Percentiles rank a stretch among this genome's conserved stretches.
These are phyloP conservation scores for Fomitopsis pinicola DNA, from an alignment of 1,284 basidiomycete genomes.

Conservation along the genomic window DNA sequence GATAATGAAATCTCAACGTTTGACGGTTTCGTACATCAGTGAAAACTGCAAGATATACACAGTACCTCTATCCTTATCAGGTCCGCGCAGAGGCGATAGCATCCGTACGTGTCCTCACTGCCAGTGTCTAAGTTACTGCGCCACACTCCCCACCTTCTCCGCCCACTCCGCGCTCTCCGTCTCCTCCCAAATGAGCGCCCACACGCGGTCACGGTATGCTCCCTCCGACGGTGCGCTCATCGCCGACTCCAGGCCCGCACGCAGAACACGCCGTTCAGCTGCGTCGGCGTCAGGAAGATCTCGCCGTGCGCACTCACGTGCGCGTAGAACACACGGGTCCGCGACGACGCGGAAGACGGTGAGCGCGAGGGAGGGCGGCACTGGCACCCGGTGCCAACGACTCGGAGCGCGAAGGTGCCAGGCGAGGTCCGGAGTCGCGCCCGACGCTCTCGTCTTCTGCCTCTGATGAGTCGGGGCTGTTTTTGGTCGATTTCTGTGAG, in stretches of 20 bases:
- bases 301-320: constrained; percentile 58
- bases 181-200: constrained; percentile 48
- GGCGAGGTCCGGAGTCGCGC: constrained; percentile 39
- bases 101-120: too few relatives aligned
- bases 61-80: too few relatives aligned
- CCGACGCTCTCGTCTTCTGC: too few relatives aligned
- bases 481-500: too few relatives aligned
- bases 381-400: too few relatives aligned
- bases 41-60: too few relatives aligned
- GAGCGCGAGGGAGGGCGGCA: constrained; percentile 38
- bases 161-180: constrained; percentile 29
- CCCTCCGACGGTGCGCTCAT: constrained; percentile 57
- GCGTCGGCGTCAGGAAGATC: constrained; percentile 76
- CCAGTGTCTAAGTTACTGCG: too few relatives aligned
- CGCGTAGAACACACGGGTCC: constrained; percentile 48
- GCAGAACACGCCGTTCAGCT: constrained; percentile 67
- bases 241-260: constrained; percentile 75
- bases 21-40: too few relatives aligned
- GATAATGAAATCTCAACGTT: too few relatives aligned
- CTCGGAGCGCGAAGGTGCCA: constrained; percentile 26
- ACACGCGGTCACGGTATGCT: constrained; percentile 65
- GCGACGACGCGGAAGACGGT: constrained; percentile 68
- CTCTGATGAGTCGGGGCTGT: too few relatives aligned
- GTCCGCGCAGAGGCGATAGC: too few relatives aligned
- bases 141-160: too few relatives aligned